These are phyloP conservation scores for Claviceps quebecensis DNA, from an alignment of 2,329 filamentous ascomycete species.

Conservation along the genomic window DNA sequence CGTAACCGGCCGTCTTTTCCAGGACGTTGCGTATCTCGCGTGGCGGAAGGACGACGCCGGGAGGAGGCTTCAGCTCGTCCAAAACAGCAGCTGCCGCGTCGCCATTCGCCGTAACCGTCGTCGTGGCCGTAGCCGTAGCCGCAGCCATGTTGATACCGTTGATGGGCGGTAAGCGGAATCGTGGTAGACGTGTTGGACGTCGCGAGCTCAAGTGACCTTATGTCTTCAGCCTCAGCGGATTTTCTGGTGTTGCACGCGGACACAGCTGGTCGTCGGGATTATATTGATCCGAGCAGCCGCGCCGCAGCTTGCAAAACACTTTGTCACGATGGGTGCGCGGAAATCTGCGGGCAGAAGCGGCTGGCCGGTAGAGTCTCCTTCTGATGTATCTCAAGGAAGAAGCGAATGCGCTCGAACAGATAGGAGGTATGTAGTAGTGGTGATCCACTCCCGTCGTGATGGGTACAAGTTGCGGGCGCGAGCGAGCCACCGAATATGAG, in stretches of 20 bases:
- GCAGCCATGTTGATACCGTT: conserved; percentile 14
- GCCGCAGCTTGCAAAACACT: neutral
- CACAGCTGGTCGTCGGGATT: neutral
- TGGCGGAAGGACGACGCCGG: conserved; percentile 76
- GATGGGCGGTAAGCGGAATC: conserved; percentile 6
- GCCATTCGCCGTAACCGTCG: conserved; percentile 31
- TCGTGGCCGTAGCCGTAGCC: conserved; percentile 12
- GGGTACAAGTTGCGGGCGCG: no score
- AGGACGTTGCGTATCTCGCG: conserved; percentile 73
- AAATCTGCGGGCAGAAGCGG: neutral
- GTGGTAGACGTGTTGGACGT: neutral
- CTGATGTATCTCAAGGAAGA: no score
- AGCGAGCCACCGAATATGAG: no score
- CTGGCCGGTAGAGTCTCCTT: neutral
- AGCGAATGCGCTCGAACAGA: no score
- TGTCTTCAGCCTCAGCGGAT: neutral
- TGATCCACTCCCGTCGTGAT: no score
- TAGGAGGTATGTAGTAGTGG: no score
- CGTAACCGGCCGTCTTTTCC: conserved; percentile 90
- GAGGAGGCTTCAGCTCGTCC: conserved; percentile 62
- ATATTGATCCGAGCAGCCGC: neutral
- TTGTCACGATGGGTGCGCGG: neutral
- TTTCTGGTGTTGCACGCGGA: neutral
- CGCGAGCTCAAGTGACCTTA: neutral
- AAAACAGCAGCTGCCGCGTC: conserved; percentile 37